phyloP scores from a whole-genome alignment of 140 eudicot species.

The Senecio squalidus region DNA sequence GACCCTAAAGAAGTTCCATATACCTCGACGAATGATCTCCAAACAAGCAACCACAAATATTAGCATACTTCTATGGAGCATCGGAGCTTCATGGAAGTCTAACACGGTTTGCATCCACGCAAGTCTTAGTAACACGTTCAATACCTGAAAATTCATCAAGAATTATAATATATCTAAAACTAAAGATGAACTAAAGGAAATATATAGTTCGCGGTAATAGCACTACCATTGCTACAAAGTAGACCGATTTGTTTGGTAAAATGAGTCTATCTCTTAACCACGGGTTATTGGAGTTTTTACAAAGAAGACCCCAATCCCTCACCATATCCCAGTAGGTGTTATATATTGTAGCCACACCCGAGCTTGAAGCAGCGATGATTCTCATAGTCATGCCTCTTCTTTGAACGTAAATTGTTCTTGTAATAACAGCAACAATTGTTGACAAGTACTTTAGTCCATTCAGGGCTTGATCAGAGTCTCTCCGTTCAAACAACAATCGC shows the following conservation, averaged over 20 bases:
- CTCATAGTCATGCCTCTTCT: slow-evolving; percentile 30
- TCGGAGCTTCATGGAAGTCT: slow-evolving; percentile 44
- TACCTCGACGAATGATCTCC: slow-evolving; percentile 56
- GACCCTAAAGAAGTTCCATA: slow-evolving; percentile 62
- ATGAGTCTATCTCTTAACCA: slow-evolving; percentile 61
- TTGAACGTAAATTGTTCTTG: slow-evolving; percentile 47
- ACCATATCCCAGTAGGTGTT: slow-evolving; percentile 62
- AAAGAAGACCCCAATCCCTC: slow-evolving; percentile 62
- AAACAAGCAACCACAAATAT: slow-evolving; percentile 40
- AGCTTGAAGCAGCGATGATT: slow-evolving; percentile 46
- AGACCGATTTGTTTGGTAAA: not conserved
- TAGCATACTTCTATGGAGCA: slow-evolving; percentile 38
- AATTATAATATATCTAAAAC: not conserved
- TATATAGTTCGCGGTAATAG: not conserved
- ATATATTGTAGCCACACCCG: slow-evolving; percentile 49
- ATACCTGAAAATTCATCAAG: slow-evolving; percentile 25
- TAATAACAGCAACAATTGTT: slow-evolving; percentile 54
- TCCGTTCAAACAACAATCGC: slow-evolving; percentile 42
- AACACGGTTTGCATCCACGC: slow-evolving; percentile 65
- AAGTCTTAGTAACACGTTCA: slow-evolving; percentile 51
- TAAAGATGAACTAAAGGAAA: not conserved
- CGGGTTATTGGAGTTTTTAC: slow-evolving; percentile 43
- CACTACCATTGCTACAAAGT: slow-evolving; percentile 11
- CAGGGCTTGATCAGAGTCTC: slow-evolving; percentile 31
- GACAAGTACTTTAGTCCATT: slow-evolving; percentile 65